Evolutionary conservation across 345 rosid genomes (phyloP).

Genomic region (Ceriops decandra): DNA sequence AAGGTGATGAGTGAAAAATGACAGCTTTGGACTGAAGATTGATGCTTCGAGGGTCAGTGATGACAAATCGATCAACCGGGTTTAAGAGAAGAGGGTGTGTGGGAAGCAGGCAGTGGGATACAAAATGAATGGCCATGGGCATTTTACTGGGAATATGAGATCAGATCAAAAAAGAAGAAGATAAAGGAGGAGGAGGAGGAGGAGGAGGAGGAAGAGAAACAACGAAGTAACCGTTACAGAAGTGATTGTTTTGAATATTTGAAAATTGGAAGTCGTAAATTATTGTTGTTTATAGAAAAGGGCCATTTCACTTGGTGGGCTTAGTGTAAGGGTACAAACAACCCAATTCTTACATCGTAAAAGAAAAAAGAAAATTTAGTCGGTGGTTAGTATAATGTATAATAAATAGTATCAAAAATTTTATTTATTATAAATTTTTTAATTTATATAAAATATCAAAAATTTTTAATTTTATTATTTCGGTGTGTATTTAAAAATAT

Average conservation of each 20-base stretch:
- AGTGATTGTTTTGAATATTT: conserved; percentile 3
- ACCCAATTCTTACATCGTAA: too few relatives aligned
- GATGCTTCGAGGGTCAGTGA: conserved; percentile 1
- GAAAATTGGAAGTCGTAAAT: not conserved
- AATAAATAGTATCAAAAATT: too few relatives aligned
- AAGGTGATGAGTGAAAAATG: conserved; percentile 5
- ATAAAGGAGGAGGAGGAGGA: conserved; percentile 18
- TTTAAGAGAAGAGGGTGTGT: conserved; percentile 1
- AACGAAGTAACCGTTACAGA: too few relatives aligned
- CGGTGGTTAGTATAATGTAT: too few relatives aligned
- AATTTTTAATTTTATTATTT: too few relatives aligned
- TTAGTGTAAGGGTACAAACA: too few relatives aligned
- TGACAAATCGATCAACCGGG: conserved; percentile 9
- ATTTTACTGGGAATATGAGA: conserved; percentile 8
- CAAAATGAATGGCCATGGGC: conserved; percentile 14
- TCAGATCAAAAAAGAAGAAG: not conserved
- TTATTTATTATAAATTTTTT: too few relatives aligned
- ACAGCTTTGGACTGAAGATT: conserved; percentile 10
- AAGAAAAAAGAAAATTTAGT: too few relatives aligned
- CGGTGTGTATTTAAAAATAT: too few relatives aligned
- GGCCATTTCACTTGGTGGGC: too few relatives aligned
- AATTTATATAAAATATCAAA: too few relatives aligned
- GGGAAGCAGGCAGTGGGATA: conserved; percentile 8
- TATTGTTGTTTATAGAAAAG: not conserved
- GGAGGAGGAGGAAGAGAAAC: conserved; percentile 5